These are phyloP conservation scores for Nissolia schottii DNA, from an alignment of 306 rosid species.

Conservation along the genomic window DNA sequence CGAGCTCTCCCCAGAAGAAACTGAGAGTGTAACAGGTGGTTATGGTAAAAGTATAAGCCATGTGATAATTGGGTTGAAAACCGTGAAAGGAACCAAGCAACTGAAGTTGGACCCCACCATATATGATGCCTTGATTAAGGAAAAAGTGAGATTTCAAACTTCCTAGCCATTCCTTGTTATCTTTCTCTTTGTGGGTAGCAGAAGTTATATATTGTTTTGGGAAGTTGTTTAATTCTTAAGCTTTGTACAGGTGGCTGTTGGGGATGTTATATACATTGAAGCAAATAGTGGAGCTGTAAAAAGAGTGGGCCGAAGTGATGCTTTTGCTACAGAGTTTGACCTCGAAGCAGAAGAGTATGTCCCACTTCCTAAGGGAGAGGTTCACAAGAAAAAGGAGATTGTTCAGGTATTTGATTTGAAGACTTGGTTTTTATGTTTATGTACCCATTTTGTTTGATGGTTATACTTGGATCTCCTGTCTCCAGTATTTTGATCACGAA, in stretches of 20 bases:
- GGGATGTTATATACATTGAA: constrained; percentile 93
- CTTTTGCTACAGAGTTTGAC: constrained; percentile 96
- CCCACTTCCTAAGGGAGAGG: constrained; percentile 99
- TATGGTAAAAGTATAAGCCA: constrained; percentile 99
- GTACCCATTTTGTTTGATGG: not conserved
- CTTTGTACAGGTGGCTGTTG: constrained; percentile 73
- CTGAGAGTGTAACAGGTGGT: constrained; percentile 87
- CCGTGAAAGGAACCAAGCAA: constrained; percentile 96
- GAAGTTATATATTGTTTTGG: not conserved
- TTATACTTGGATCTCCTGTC: not conserved
- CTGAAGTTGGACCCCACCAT: constrained; percentile 95
- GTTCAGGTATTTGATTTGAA: constrained; percentile 68
- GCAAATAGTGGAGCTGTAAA: constrained; percentile 97
- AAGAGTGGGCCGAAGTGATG: constrained; percentile 97
- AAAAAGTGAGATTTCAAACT: constrained; percentile 53
- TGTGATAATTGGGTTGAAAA: constrained; percentile 89
- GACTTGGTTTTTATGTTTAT: not conserved
- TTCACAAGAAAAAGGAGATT: constrained; percentile 94
- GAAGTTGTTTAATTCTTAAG: not conserved
- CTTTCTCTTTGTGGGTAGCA: not conserved
- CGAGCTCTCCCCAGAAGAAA: constrained; percentile 92
- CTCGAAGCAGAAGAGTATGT: constrained; percentile 99
- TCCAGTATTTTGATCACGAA: not conserved
- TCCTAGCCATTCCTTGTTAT: not conserved
- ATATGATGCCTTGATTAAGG: constrained; percentile 91